A percentile compares a stretch with the other conserved stretches of the same genome.
Evolutionary conservation across 352 stramenopile genomes (phyloP).

Genomic region (Pythium phragmitis): DNA sequence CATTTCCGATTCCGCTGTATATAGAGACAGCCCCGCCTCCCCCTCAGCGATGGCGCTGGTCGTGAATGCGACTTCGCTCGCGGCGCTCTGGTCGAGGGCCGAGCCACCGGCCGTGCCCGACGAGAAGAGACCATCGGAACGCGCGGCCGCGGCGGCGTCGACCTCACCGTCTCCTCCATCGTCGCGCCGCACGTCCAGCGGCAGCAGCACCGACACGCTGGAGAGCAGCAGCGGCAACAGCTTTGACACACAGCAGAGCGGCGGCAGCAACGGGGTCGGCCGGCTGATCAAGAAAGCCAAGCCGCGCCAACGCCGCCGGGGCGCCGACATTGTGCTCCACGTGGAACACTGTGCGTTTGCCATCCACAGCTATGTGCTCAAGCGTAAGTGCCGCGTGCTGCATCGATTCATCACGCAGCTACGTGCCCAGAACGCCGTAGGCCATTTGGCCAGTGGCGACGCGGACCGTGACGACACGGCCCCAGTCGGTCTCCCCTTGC

Average conservation of each 20-base stretch:
- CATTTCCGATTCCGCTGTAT: conserved; percentile 7
- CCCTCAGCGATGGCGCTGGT: conserved; percentile 23
- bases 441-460: background rate
- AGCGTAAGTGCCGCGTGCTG: conserved; percentile 36
- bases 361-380: conserved; percentile 37
- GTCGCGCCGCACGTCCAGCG: conserved; percentile 14
- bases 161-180: conserved; percentile 7
- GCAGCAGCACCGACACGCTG: conserved; percentile 7
- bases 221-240: conserved; percentile 4
- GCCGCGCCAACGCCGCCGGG: conserved; percentile 21
- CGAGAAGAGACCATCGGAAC: conserved; percentile 12
- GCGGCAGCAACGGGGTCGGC: conserved; percentile 6
- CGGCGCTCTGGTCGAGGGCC: conserved; percentile 3
- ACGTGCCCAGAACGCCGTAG: conserved; percentile 16
- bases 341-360: conserved; percentile 49
- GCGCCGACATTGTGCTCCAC: conserved; percentile 46
- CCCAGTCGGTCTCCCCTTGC: background rate
- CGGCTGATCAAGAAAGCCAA: conserved; percentile 12
- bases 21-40: background rate
- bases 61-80: conserved; percentile 19
- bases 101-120: background rate
- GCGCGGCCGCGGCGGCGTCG: background rate
- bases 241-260: conserved; percentile 16
- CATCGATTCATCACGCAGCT: conserved; percentile 36
- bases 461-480: background rate